Evolutionary conservation across 768 basidiomycete species (phyloP).

Genomic region (Tephrocybe sp.): DNA sequence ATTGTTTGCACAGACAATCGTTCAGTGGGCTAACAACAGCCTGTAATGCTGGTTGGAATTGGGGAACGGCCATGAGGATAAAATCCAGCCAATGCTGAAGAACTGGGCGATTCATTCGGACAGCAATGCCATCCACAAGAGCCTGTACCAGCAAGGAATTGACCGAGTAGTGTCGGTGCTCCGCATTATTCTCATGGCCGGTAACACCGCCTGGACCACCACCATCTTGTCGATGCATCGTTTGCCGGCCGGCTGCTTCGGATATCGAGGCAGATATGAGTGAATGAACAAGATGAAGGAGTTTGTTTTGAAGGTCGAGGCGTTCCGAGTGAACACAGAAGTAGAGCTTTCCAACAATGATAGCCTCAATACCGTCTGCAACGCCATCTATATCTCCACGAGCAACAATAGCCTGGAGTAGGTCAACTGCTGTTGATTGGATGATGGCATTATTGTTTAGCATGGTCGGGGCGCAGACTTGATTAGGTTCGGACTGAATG

Average conservation of each 20-base stretch:
- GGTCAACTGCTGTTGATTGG: conserved; percentile 74
- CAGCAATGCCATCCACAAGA: conserved; percentile 75
- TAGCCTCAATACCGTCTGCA: conserved; percentile 65
- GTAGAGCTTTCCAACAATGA: conserved; percentile 74
- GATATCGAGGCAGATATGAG: conserved; percentile 65
- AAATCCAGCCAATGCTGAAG: conserved; percentile 98
- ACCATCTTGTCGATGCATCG: conserved; percentile 27
- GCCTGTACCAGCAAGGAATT: conserved; percentile 77
- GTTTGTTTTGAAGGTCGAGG: conserved; percentile 88
- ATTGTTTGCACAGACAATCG: conserved; percentile 75
- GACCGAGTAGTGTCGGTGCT: conserved; percentile 41
- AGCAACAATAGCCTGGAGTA: conserved; percentile 78
- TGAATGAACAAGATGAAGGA: conserved; percentile 87
- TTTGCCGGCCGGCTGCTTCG: conserved; percentile 28
- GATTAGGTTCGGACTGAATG: conserved; percentile 73
- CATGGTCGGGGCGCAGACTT: conserved; percentile 47
- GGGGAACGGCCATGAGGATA: conserved; percentile 84
- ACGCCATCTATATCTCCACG: conserved; percentile 74
- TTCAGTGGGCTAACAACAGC: conserved; percentile 68
- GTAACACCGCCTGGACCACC: conserved; percentile 30
- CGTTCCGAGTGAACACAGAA: conserved; percentile 63
- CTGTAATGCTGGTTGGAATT: conserved; percentile 72
- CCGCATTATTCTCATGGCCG: conserved; percentile 30
- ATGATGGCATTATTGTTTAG: conserved; percentile 57
- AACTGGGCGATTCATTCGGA: conserved; percentile 68